Evolutionary conservation across 2,329 filamentous ascomycete species (phyloP).

Genomic region (Boeremia lycopersici): DNA sequence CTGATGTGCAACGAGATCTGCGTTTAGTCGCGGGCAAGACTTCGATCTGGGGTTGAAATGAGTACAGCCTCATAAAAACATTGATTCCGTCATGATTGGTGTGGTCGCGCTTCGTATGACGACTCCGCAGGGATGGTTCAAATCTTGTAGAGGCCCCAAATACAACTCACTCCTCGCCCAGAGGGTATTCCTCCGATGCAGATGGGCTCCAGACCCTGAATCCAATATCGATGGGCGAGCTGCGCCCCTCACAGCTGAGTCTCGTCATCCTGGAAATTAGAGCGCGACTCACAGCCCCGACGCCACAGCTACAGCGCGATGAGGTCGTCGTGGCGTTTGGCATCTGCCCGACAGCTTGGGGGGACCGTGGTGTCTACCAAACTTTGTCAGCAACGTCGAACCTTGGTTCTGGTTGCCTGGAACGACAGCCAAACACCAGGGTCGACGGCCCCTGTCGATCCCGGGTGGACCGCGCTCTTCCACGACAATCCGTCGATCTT

Average conservation of each 20-base stretch:
- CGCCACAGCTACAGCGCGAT: background rate
- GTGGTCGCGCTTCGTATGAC: constrained; percentile 2
- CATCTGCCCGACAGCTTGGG: background rate
- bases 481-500: constrained; percentile 15
- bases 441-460: constrained; percentile 6
- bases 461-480: background rate
- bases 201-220: background rate
- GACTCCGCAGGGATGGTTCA: constrained; percentile 3
- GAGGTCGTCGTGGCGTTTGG: background rate
- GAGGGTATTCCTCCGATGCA: background rate
- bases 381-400: constrained; percentile 3
- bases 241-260: constrained; percentile 1
- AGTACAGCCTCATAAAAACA: constrained; percentile 4
- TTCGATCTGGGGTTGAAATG: background rate
- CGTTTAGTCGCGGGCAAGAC: background rate
- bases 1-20: background rate
- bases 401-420: background rate
- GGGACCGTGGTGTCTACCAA: background rate
- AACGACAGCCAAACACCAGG: constrained; percentile 2
- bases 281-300: background rate
- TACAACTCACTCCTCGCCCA: background rate
- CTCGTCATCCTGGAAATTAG: background rate
- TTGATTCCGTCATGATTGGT: constrained; percentile 12
- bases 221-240: background rate
- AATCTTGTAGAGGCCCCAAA: constrained; percentile 1